Evolutionary conservation across 1,284 basidiomycete species (phyloP).

Genomic region (Moesziomyces globuligerus): DNA sequence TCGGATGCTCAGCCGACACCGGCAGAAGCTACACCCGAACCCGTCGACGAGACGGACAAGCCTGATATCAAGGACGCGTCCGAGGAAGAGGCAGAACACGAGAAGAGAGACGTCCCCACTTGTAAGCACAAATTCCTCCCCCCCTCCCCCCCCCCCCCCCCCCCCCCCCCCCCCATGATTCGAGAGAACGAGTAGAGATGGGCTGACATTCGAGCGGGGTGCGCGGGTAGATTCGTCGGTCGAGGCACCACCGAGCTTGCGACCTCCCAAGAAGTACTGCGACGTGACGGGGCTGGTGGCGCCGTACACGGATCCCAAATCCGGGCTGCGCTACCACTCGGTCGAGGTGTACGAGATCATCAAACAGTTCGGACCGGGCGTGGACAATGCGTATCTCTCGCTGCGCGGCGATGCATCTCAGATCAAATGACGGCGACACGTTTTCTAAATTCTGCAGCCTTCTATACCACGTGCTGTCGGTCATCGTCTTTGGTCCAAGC

Average conservation of each 20-base stretch:
- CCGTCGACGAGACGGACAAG: background rate
- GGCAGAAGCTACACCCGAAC: background rate
- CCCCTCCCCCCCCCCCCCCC: too few relatives aligned
- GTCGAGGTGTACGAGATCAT: slow-evolving; percentile 85
- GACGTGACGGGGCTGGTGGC: slow-evolving; percentile 88
- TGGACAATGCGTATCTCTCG: slow-evolving; percentile 62
- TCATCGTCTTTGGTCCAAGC: slow-evolving; percentile 40
- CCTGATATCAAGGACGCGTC: slow-evolving; percentile 1
- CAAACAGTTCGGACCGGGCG: slow-evolving; percentile 73
- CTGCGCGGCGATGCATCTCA: slow-evolving; percentile 61
- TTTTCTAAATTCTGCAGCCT: too few relatives aligned
- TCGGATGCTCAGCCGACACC: too few relatives aligned
- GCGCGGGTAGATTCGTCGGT: slow-evolving; percentile 78
- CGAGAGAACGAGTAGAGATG: too few relatives aligned
- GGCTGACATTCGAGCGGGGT: too few relatives aligned
- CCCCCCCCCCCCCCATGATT: too few relatives aligned
- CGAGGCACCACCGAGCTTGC: slow-evolving; percentile 83
- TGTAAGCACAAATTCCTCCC: too few relatives aligned
- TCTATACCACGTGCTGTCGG: slow-evolving; percentile 6
- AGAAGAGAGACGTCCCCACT: slow-evolving; percentile 26
- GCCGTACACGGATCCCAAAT: slow-evolving; percentile 84
- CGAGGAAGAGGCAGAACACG: background rate
- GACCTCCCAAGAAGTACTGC: slow-evolving; percentile 82
- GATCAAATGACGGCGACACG: slow-evolving; percentile 39
- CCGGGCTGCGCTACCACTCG: slow-evolving; percentile 82